These are phyloP conservation scores for Saururus chinensis DNA, from an alignment of 164 flowering plant species.

Conservation along the genomic window DNA sequence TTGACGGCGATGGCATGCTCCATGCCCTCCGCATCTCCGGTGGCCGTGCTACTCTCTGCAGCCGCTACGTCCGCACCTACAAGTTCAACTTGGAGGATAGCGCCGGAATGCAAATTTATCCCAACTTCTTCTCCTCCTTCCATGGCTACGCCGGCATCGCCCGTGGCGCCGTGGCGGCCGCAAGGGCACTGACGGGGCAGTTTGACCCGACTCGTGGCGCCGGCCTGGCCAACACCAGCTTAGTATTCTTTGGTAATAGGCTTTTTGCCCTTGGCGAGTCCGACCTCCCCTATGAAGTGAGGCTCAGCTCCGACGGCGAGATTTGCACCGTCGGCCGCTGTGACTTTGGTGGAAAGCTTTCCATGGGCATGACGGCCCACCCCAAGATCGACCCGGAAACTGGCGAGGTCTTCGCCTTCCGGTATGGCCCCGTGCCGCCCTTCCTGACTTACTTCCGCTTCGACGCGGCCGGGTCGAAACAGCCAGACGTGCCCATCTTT, in stretches of 20 bases:
- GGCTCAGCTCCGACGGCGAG: constrained; percentile 42
- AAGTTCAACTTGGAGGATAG: constrained; percentile 39
- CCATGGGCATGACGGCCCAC: constrained; percentile 74
- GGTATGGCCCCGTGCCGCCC: constrained; percentile 55
- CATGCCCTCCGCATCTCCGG: constrained; percentile 44
- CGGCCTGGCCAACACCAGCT: constrained; percentile 69
- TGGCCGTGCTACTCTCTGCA: constrained; percentile 57
- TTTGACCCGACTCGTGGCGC: constrained; percentile 41
- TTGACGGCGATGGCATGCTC: constrained; percentile 95
- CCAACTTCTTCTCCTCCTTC: constrained; percentile 56
- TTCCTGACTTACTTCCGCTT: constrained; percentile 51
- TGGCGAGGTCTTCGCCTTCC: constrained; percentile 59
- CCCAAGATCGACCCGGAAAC: constrained; percentile 62
- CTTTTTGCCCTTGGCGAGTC: constrained; percentile 65
- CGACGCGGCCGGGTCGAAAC: constrained; percentile 40
- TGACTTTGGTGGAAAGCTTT: constrained; percentile 42
- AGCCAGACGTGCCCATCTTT: constrained; percentile 51
- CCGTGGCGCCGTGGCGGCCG: constrained; percentile 40
- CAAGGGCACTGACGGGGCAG: constrained; percentile 38
- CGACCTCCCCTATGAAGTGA: constrained; percentile 56
- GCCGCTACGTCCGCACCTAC: constrained; percentile 70
- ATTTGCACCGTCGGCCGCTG: constrained; percentile 50
- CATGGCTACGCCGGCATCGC: constrained; percentile 37
- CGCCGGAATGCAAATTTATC: constrained; percentile 36
- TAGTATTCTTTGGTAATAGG: constrained; percentile 36